These are phyloP conservation scores for Mycena sp. DNA, from an alignment of 1,284 basidiomycete genomes.

Conservation along the genomic window DNA sequence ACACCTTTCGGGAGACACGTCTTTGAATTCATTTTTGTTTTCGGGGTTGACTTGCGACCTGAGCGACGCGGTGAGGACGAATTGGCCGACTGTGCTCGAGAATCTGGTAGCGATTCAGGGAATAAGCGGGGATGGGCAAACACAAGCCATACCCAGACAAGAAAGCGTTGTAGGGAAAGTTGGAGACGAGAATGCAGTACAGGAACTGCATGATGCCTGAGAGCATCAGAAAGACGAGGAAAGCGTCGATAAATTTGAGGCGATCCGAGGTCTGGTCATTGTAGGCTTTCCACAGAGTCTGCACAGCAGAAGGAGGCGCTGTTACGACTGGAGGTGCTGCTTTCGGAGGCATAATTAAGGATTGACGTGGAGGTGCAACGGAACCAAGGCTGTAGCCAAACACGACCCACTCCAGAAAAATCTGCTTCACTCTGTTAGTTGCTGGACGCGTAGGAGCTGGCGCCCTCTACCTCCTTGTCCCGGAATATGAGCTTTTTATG, in stretches of 20 bases:
- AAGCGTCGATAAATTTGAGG: constrained; percentile 94
- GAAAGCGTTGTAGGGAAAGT: constrained; percentile 98
- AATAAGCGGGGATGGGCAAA: not conserved
- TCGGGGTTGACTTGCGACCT: constrained; percentile 92
- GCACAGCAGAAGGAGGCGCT: constrained; percentile 54
- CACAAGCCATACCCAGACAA: constrained; percentile 81
- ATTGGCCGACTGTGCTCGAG: constrained; percentile 93
- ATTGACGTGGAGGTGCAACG: constrained; percentile 38
- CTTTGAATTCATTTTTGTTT: constrained; percentile 84
- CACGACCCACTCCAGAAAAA: constrained; percentile 12
- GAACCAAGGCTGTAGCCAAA: constrained; percentile 13
- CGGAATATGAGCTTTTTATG: constrained; percentile 29
- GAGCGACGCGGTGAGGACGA: constrained; percentile 93
- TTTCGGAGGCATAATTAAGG: constrained; percentile 49
- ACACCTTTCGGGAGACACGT: constrained; percentile 94
- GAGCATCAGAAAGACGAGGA: constrained; percentile 92
- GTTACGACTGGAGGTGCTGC: constrained; percentile 36
- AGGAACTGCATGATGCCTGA: constrained; percentile 92
- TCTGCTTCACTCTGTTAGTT: too few relatives aligned
- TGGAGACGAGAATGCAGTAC: constrained; percentile 92
- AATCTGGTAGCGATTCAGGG: constrained; percentile 67
- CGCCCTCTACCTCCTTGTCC: not conserved
- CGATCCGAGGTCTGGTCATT: constrained; percentile 79
- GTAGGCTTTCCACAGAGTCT: constrained; percentile 83
- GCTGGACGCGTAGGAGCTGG: not conserved